phyloP scores from a whole-genome alignment of 2,329 filamentous ascomycete species.

The Fusarium armeniacum region DNA sequence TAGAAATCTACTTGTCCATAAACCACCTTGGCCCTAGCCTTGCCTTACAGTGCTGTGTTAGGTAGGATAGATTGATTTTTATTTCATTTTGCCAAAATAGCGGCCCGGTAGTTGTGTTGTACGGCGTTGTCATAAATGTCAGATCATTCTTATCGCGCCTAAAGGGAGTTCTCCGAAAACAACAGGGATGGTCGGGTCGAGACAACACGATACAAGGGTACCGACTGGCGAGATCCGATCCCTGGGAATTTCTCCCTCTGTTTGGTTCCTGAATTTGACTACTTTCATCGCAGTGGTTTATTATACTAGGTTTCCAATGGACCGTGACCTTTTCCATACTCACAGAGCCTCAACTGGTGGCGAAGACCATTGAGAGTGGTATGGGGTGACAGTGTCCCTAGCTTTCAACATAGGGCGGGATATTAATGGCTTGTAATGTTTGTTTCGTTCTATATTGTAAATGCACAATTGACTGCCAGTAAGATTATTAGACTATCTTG shows the following conservation, averaged over 20 bases:
- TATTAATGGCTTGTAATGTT: neutral
- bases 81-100: slow-evolving; percentile 26
- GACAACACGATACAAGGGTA: slow-evolving; percentile 10
- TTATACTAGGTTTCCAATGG: neutral
- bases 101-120: slow-evolving; percentile 44
- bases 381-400: neutral
- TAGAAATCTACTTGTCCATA: slow-evolving; percentile 29
- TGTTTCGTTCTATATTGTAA: slow-evolving; percentile 9
- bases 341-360: slow-evolving; percentile 5
- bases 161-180: slow-evolving; percentile 38
- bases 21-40: slow-evolving; percentile 24
- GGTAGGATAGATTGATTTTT: neutral
- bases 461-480: slow-evolving; percentile 18
- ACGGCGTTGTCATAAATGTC: slow-evolving; percentile 34
- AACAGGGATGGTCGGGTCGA: slow-evolving; percentile 22
- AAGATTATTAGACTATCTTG: slow-evolving; percentile 22
- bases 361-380: slow-evolving; percentile 8
- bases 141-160: slow-evolving; percentile 51
- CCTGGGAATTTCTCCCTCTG: slow-evolving; percentile 5
- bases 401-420: slow-evolving; percentile 1
- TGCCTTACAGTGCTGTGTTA: slow-evolving; percentile 4
- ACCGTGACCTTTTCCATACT: slow-evolving; percentile 9
- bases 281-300: neutral
- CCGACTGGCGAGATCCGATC: slow-evolving; percentile 13
- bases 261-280: slow-evolving; percentile 18